Conservation (phyloP, 2,329 filamentous ascomycete genomes). For the Cadophora luteo-olivacea region DNA sequence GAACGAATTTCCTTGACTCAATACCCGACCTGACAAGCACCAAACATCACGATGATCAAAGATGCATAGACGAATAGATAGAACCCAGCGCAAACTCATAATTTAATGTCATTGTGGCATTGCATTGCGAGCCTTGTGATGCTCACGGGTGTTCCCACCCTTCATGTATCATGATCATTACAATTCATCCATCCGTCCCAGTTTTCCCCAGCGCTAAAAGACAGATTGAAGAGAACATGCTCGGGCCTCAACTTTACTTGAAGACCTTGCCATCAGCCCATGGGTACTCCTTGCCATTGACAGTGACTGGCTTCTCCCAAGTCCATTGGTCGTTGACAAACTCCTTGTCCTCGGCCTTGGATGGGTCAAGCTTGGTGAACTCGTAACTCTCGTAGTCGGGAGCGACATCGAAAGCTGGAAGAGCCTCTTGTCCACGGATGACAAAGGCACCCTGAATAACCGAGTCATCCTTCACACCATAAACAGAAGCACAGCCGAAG, state of each 20-base stretch:
- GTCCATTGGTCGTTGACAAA: conserved; percentile 88
- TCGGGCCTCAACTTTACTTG: conserved; percentile 72
- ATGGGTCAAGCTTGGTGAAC: conserved; percentile 95
- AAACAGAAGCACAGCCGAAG: conserved; percentile 90
- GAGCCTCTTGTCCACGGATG: conserved; percentile 87
- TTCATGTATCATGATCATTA: conserved; percentile 35
- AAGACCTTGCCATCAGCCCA: conserved; percentile 97
- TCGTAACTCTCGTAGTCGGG: conserved; percentile 96
- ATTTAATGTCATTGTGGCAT: conserved; percentile 4
- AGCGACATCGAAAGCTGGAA: conserved; percentile 92
- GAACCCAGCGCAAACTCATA: not conserved
- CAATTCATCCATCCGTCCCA: conserved; percentile 21
- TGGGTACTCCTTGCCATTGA: conserved; percentile 87
- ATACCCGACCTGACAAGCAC: not conserved
- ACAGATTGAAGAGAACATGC: conserved; percentile 27
- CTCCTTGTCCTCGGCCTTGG: conserved; percentile 82
- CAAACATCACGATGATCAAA: not conserved
- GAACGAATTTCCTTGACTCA: not conserved
- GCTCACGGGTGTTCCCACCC: conserved; percentile 9
- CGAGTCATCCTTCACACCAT: conserved; percentile 86
- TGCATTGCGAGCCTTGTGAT: conserved; percentile 7
- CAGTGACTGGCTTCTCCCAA: conserved; percentile 84
- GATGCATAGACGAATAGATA: not conserved
- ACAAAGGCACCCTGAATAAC: conserved; percentile 93
- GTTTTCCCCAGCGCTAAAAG: conserved; percentile 33